Base-by-base conservation (phyloP, 345 rosid species). In the Streptanthus diversifolius region DNA sequence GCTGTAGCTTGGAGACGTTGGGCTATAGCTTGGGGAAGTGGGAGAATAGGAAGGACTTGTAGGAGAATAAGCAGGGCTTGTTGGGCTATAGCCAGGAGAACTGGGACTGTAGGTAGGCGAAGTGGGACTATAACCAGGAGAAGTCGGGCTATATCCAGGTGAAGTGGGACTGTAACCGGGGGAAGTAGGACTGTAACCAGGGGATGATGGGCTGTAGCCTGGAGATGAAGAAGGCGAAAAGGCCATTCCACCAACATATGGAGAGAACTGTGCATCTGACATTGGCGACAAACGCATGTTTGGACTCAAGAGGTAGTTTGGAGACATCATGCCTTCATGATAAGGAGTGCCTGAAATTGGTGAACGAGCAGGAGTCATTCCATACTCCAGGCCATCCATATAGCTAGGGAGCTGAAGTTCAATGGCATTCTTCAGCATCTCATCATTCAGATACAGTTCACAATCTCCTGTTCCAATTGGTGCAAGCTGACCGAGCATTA, bases 381-480 rank as follows among this genome's bases (percentile, higher is more conserved):
- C 96, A 70, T 82, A 91, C 10, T 91, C 97, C 53, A 89, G 75
- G 59, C 93, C 91, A 51, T 89, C 97, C 95, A 93, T 85, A 53
- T 88, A 93, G 84, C 99, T 93, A 36, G 99, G 99, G 40, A 93
- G 92, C 85, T 91, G 97, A 35, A 93, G 95, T 63, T 93, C 99
- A 24, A 93, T 93, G 10, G 99, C 97, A 76, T 88, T 92, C 86
- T 93, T 93, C 84, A 93, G 73, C 99, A 93, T 93, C 78, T 91
- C 96, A 72, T 88, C 97, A 60, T 93, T 91, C 79, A 93, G 88
- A 80, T 91, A 93, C 79, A 93, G 74, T 18, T 86, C 77, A 77
- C 99, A 93, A 70, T 81, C 91, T 60, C 97, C 97, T 0, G 99
- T 93, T 9, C 99, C 99, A 35, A 93, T 89, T 24, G 99, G 98